phyloP scores from a whole-genome alignment of 495 filamentous ascomycete species.

The Pyrenula aspistea region DNA sequence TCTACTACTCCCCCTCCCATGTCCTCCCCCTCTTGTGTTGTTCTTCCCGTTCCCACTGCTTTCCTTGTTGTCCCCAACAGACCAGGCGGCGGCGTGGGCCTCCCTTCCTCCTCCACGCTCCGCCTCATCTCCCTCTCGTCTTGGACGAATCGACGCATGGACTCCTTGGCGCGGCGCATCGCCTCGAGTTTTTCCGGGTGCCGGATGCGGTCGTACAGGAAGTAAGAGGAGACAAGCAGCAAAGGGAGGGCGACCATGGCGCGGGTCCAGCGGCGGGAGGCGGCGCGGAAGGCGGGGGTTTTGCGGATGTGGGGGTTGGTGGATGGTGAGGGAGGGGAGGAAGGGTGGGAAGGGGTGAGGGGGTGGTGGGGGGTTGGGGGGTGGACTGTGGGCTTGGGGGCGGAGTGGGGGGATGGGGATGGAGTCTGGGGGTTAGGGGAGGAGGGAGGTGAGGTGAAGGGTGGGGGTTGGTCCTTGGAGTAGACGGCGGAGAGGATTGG shows the following conservation, averaged over 20 bases:
- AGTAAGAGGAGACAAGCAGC: conserved; percentile 7
- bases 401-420: background rate
- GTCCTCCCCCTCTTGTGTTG: background rate
- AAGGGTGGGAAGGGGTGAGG: background rate
- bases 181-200: background rate
- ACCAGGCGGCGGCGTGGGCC: no score
- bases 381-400: background rate
- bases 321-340: background rate
- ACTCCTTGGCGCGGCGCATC: background rate
- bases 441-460: background rate
- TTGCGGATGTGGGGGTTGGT: background rate
- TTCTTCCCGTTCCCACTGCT: no score
- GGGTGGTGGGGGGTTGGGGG: background rate
- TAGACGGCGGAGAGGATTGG: background rate
- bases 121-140: background rate
- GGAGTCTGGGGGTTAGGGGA: background rate
- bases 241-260: conserved; percentile 8
- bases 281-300: background rate
- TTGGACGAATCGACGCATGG: background rate
- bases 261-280: conserved; percentile 2
- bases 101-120: no score
- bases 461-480: background rate
- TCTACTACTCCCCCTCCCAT: background rate
- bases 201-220: conserved; percentile 6
- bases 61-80: no score